Percentiles rank a stretch among this genome's conserved stretches.
phyloP scores from a whole-genome alignment of 495 filamentous ascomycete genomes.

The Lasiosphaeris hirsuta region DNA sequence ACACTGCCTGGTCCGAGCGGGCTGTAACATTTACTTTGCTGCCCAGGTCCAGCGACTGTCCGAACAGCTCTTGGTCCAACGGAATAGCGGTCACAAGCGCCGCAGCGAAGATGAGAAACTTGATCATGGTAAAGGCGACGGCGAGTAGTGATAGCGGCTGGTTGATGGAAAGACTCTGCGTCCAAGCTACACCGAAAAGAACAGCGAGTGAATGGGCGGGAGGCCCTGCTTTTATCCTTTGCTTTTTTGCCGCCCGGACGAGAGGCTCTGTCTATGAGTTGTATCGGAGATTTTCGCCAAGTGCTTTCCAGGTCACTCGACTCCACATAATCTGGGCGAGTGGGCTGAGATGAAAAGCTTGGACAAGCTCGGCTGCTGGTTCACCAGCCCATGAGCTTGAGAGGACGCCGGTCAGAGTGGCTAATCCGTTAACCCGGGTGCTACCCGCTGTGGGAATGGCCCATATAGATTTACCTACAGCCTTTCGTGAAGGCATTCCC shows the following conservation, averaged over 20 bases:
- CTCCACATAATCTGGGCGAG: too few relatives aligned
- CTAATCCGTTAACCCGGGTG: too few relatives aligned
- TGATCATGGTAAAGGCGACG: slow-evolving; percentile 13
- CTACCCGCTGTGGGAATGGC: too few relatives aligned
- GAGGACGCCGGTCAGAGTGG: too few relatives aligned
- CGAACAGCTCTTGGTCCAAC: slow-evolving; percentile 22
- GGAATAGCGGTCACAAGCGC: slow-evolving; percentile 19
- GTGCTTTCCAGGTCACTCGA: too few relatives aligned
- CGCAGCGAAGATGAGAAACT: slow-evolving; percentile 21
- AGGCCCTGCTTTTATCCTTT: slow-evolving; percentile 11
- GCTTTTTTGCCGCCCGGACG: too few relatives aligned
- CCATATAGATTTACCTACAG: too few relatives aligned
- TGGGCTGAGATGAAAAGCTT: too few relatives aligned
- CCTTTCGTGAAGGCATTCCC: too few relatives aligned
- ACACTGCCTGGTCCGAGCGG: not conserved
- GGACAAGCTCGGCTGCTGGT: too few relatives aligned
- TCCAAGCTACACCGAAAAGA: not conserved
- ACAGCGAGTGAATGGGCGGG: not conserved
- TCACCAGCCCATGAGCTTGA: too few relatives aligned
- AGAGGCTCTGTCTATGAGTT: not conserved
- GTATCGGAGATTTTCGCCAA: not conserved
- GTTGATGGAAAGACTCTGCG: not conserved
- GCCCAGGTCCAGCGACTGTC: slow-evolving; percentile 16
- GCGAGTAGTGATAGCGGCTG: not conserved
- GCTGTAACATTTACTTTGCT: slow-evolving; percentile 12